Base-by-base conservation (phyloP, 108 stramenopile genomes). In the Stephanodiscus triporus region DNA sequence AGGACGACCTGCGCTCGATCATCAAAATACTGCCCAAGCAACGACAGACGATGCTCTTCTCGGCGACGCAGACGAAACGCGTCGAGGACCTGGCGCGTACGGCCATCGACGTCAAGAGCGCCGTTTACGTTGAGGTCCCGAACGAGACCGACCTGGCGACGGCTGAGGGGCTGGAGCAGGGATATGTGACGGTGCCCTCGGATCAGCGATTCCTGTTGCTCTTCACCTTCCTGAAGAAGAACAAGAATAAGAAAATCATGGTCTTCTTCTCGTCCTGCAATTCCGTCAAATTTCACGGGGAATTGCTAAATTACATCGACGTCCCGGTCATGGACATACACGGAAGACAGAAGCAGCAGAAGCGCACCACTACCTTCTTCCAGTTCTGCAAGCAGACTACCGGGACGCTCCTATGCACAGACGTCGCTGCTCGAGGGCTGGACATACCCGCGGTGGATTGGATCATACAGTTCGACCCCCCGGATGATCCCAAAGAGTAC, bases 391-490 rank as follows among this genome's bases (percentile, higher is more conserved):
- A 97, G 68, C 84, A 85, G 60, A 87, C 95, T 29, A 86, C 73
- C n/a, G 99, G 98, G 16, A 97, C 96, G 3, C 83, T 99, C 50
- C 76, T 98, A 34, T 98, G 98, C 86, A 99, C 99, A 20, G 99
- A 99, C 75, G 98, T 99, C n/a, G 98, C 98, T 22, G 99, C 98
- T 23, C 89, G 99, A 10, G 97, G 97, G 17, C 78, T 98, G 32
- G 98, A 98, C 75, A 98, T 99, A 47, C 99, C 99, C 9, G 68
- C 89, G 9, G 98, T 99, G 9, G 98, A 99, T 84, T 99, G 98
- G 98, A 99, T 99, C 68, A 92, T 96, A 62, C 99, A 99, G 84
- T 99, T 95, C 73, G 99, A 99, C 85, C 98, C 99, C 7, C 99
- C 99, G 11, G 98, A 99, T 80, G 98, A 99, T 85, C 97, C 98